Percentiles rank a stretch among this genome's conserved stretches.
These are phyloP conservation scores for Penicillium polonicum DNA, from an alignment of 2,329 filamentous ascomycete genomes.

Conservation along the genomic window DNA sequence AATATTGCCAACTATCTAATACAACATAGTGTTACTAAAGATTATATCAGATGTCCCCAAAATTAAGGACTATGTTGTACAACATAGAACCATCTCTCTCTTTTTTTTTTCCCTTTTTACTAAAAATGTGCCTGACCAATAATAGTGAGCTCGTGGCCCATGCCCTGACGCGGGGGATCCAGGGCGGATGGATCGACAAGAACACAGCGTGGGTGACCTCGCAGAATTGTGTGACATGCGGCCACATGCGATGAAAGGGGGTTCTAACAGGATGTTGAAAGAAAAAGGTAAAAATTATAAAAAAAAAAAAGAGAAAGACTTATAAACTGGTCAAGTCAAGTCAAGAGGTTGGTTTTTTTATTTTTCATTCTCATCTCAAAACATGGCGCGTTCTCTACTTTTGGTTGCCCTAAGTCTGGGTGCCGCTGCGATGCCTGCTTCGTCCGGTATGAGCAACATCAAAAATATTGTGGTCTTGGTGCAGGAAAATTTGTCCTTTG, in stretches of 20 bases:
- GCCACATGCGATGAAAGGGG: conserved; percentile 2
- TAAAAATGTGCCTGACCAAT: conserved; percentile 1
- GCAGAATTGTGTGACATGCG: neutral
- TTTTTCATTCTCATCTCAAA: neutral
- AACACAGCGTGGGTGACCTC: neutral
- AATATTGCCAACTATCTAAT: too few relatives aligned
- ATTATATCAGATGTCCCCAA: too few relatives aligned
- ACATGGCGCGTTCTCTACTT: conserved; percentile 7
- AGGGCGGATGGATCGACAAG: conserved; percentile 2
- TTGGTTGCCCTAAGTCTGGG: conserved; percentile 10
- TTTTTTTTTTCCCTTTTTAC: too few relatives aligned
- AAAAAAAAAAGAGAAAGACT: neutral
- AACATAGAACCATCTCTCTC: too few relatives aligned
- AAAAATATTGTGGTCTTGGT: conserved; percentile 52
- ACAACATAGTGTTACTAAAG: too few relatives aligned
- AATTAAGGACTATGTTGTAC: too few relatives aligned
- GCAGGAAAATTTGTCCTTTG: conserved; percentile 44
- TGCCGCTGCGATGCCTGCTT: conserved; percentile 8
- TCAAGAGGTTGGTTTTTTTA: neutral
- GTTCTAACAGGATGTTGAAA: neutral
- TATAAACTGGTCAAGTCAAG: neutral
- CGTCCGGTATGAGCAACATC: conserved; percentile 36
- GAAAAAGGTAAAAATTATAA: neutral
- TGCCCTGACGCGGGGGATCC: conserved; percentile 5
- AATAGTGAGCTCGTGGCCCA: neutral